Base-by-base conservation (phyloP, 2,329 filamentous ascomycete genomes). In the Claviceps maximensis region DNA sequence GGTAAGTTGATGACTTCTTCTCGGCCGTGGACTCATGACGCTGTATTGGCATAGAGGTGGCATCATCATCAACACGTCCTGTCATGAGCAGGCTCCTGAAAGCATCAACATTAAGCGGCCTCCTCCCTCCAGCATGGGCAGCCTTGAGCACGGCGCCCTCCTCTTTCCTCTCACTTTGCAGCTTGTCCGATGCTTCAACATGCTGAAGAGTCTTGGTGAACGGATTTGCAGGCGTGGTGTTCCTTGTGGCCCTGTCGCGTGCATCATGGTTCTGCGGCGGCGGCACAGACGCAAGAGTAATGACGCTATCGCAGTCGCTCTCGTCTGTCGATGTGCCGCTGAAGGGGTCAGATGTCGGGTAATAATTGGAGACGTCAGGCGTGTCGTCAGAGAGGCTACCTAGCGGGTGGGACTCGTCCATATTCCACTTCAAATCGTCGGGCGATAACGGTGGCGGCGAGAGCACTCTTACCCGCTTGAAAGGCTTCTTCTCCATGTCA, bases 21-120 rank as follows among this genome's bases (percentile, higher is more conserved):
- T 42, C 19, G 19, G 31, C 31, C 5, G 15, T 12, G 5, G 47
- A 36, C 2, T 47, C 50, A 25, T 47, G 40, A 7, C 23, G 15
- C 12, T n/a, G 23, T 29, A 10, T 33, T 13, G 31, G 10, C 31
- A 12, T 10, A 10, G 31, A 33, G 9, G 31, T 10, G 9, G 6
- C 31, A 33, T 54, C 57, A 42, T 57, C 55, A 44, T 69, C 76
- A 38, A 78, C 64, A 60, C 82, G 79, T 21, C 87, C 87, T 0
- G 86, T 93, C 70, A 93, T 74, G 48, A 93, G 74, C 56, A 93
- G 69, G 55, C 83, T 77, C 62, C 83, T 83, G 69, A 93, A 93
- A 8, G 86, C 82, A 62, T 88, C 82, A 1, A 91, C 87, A 62
- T 93, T 86, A 57, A 91, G 68, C 0, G 80, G 75, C 19, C 65